These are phyloP conservation scores for Kluyveromyces marxianus DNA, from an alignment of 1,139 yeast species.

Conservation along the genomic window DNA sequence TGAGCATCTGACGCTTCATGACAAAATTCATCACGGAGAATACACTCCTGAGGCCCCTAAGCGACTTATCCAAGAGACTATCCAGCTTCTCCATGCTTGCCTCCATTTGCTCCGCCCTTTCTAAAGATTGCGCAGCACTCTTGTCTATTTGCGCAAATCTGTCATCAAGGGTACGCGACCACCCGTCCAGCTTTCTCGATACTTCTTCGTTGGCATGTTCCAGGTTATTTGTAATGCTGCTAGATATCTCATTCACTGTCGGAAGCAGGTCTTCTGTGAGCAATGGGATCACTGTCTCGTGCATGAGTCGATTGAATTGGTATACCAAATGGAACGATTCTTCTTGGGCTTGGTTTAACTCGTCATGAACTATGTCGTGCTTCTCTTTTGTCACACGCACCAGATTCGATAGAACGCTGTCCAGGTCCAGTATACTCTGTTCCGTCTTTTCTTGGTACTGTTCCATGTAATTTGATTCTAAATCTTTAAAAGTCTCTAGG, in stretches of 20 bases:
- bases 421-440: neutral
- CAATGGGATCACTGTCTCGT: conserved; percentile 8
- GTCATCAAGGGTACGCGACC: conserved; percentile 3
- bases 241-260: conserved; percentile 1
- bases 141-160: conserved; percentile 3
- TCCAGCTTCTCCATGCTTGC: neutral
- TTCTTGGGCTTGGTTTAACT: conserved; percentile 4
- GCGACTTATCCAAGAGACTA: neutral
- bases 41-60: neutral
- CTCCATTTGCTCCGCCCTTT: neutral
- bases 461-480: neutral
- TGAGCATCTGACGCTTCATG: neutral
- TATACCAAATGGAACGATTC: conserved; percentile 6
- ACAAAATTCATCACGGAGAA: neutral
- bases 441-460: neutral
- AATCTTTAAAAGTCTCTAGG: neutral
- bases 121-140: neutral
- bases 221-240: neutral
- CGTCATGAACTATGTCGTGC: neutral
- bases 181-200: conserved; percentile 2
- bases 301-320: conserved; percentile 8
- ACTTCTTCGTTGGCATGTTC: neutral
- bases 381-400: neutral
- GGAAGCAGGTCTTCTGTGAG: conserved; percentile 8
- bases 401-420: neutral